These are phyloP conservation scores for Choiromyces venosus DNA, from an alignment of 495 filamentous ascomycete genomes.

Conservation along the genomic window DNA sequence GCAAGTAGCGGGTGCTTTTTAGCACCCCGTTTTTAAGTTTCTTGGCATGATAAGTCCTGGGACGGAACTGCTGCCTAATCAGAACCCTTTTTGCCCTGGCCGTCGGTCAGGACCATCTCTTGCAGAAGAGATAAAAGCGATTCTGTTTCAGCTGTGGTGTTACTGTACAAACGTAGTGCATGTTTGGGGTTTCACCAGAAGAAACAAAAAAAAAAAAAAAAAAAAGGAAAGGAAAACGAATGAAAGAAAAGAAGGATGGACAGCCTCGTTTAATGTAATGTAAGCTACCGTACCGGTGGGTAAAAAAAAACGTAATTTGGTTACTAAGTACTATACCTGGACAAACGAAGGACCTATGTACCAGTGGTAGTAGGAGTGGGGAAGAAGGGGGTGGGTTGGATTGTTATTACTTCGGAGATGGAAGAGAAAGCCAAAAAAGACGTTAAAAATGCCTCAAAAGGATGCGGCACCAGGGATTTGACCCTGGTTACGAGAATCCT, in stretches of 20 bases:
- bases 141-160: not conserved
- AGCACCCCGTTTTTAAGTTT: not conserved
- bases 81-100: not conserved
- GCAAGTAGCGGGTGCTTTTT: not conserved
- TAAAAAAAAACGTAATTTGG: not conserved
- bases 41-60: not conserved
- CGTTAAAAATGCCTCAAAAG: not conserved
- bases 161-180: not conserved
- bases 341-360: no score
- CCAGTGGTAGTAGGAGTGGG: no score
- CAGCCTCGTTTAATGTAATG: not conserved
- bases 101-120: not conserved
- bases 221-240: not conserved
- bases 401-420: no score
- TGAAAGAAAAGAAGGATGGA: not conserved
- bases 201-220: no score
- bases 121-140: not conserved
- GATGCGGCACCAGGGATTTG: not conserved
- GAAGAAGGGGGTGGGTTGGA: no score
- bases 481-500: not conserved
- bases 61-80: not conserved
- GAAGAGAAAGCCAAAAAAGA: not conserved
- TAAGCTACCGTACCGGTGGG: not conserved
- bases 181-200: not conserved
- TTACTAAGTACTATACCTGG: not conserved